Conservation (phyloP, 2,329 filamentous ascomycete genomes). For the Epichloe hybrida region DNA sequence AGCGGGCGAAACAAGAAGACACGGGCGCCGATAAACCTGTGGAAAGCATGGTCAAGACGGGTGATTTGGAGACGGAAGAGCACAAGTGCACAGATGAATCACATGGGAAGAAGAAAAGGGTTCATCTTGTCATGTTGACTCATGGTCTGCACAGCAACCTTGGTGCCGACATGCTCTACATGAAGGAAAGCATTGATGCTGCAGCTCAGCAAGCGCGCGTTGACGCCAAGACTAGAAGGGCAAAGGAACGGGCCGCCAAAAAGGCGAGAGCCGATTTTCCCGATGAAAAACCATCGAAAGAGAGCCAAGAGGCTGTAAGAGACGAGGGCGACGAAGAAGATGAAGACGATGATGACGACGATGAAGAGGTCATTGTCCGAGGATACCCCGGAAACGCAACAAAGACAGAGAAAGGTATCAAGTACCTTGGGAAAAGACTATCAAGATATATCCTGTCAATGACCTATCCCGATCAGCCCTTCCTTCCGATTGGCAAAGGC, state of each 20-base stretch:
- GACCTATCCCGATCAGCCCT: slow-evolving; percentile 90
- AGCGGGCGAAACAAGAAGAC: slow-evolving; percentile 11
- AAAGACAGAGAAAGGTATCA: slow-evolving; percentile 86
- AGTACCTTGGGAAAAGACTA: slow-evolving; percentile 88
- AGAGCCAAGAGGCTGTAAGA: slow-evolving; percentile 4
- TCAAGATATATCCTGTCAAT: slow-evolving; percentile 81
- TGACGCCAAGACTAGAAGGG: slow-evolving; percentile 50
- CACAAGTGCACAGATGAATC: slow-evolving; percentile 4
- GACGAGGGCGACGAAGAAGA: slow-evolving; percentile 13
- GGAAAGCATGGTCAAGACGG: slow-evolving; percentile 21
- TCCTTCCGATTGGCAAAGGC: slow-evolving; percentile 49
- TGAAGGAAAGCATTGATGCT: slow-evolving; percentile 94
- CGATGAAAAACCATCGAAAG: slow-evolving; percentile 7
- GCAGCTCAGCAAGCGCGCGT: slow-evolving; percentile 60
- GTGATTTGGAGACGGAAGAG: slow-evolving; percentile 15
- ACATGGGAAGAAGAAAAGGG: slow-evolving; percentile 52
- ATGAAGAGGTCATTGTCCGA: slow-evolving; percentile 77
- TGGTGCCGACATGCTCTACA: slow-evolving; percentile 87
- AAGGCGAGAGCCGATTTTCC: slow-evolving; percentile 6
- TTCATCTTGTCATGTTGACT: slow-evolving; percentile 85
- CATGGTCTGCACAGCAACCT: slow-evolving; percentile 94
- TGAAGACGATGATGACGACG: slow-evolving; percentile 46
- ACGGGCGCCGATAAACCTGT: slow-evolving; percentile 18
- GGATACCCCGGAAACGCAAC: slow-evolving; percentile 85
- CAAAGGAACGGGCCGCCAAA: slow-evolving; percentile 28